phyloP scores from a whole-genome alignment of 2,329 filamentous ascomycete species.

The Xenosphaeropsis pyriputrescens region DNA sequence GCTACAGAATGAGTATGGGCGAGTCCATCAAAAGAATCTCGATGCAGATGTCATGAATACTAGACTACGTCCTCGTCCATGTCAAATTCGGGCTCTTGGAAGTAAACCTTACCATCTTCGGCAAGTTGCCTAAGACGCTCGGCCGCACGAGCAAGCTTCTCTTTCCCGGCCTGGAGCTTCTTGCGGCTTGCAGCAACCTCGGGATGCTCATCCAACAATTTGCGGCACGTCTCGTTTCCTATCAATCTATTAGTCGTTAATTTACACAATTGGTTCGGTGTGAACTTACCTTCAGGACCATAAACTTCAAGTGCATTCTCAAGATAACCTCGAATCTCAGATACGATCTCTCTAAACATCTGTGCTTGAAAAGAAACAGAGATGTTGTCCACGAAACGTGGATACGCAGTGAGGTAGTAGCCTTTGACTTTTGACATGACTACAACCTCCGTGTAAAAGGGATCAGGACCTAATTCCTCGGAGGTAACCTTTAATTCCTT shows the following conservation, averaged over 20 bases:
- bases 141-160: slow-evolving; percentile 2
- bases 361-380: slow-evolving; percentile 7
- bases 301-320: slow-evolving; percentile 5
- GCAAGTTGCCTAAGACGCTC: slow-evolving; percentile 2
- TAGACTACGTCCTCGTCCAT: no score
- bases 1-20: no score
- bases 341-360: slow-evolving; percentile 3
- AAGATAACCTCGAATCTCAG: slow-evolving; percentile 3
- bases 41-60: no score
- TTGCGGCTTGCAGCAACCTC: slow-evolving; percentile 1
- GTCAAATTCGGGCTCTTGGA: no score
- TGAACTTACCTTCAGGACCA: slow-evolving; percentile 4
- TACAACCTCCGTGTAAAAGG: slow-evolving; percentile 42
- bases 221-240: slow-evolving; percentile 4
- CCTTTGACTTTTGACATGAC: slow-evolving; percentile 49
- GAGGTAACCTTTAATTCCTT: slow-evolving; percentile 3
- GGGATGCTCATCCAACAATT: slow-evolving; percentile 4
- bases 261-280: background rate
- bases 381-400: slow-evolving; percentile 42
- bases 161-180: slow-evolving; percentile 1
- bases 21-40: no score
- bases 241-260: background rate
- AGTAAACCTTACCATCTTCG: no score
- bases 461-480: slow-evolving; percentile 35
- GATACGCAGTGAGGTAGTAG: slow-evolving; percentile 54